Evolutionary conservation across 164 flowering plant genomes (phyloP), one percentile per base, ranked within the genome.

Genomic region (Paratinospora sagittata): DNA sequence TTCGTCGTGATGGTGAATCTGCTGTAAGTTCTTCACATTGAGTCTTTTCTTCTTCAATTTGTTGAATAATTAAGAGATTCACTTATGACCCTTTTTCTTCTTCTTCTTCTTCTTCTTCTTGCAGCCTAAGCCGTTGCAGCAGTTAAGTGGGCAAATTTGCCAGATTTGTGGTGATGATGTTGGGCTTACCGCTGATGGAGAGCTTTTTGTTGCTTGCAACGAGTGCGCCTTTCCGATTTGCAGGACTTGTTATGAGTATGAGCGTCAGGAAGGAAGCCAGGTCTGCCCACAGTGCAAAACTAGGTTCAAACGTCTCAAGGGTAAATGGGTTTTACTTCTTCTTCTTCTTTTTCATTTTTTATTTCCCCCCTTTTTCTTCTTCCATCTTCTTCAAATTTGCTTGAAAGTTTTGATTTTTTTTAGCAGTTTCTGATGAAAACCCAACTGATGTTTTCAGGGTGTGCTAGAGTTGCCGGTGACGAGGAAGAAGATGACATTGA

Each of bases 191-290:
- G 85, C 23, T 6, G 89, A 84, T 14, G 85, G 87, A 3, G 89
- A 86, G 77, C 81, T 75, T 26, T 86, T 86, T 27, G 89, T 86
- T 26, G 89, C 87, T 26, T 86, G 89, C 77, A 84, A 84, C 52
- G 89, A 84, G 73, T 86, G 89, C 68, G 89, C 89, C 7, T 86
- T 86, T 63, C 89, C 89, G 2, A 75, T 86, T 64, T 86, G 89
- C 79, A 72, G 86, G 41, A 73, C 84, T 70, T 86, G 89, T 75
- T 86, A 86, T 57, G 89, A 84, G 74, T 86, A 86, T 71, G 89
- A 86, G 74, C 75, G 89, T 6, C 76, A 76, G 37, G 89, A 86
- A 71, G 89, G 89, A 27, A 83, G 66, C 60, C 87, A 86, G 72
- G 81, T 78, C 47, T 84, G 89, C 69, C 89, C 89, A 11, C 89